A percentile compares a stretch with the other conserved stretches of the same genome.
These are phyloP conservation scores for Vaucheria bursata DNA, from an alignment of 352 stramenopile genomes.

Conservation along the genomic window DNA sequence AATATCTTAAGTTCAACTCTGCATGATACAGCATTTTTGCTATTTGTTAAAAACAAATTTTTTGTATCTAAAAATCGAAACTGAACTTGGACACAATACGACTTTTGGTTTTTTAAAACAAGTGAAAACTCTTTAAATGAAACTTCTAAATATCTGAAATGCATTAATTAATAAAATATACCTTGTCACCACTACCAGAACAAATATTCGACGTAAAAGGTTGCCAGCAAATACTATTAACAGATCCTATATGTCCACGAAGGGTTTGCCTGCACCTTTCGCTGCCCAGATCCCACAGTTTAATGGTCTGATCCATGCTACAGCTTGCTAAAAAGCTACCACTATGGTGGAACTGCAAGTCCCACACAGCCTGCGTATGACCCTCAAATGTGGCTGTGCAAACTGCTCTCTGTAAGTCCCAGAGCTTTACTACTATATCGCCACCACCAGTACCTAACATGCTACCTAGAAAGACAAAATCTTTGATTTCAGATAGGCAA, in stretches of 20 bases:
- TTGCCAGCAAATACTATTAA: slow-evolving; percentile 84
- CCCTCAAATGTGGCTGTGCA: slow-evolving; percentile 77
- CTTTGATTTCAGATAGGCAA: no score
- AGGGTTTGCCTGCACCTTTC: slow-evolving; percentile 79
- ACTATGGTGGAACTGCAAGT: slow-evolving; percentile 78
- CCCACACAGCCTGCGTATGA: slow-evolving; percentile 84
- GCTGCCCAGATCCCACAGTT: slow-evolving; percentile 79
- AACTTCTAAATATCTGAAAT: no score
- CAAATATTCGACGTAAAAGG: slow-evolving; percentile 81
- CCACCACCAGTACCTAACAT: slow-evolving; percentile 78
- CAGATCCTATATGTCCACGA: slow-evolving; percentile 82
- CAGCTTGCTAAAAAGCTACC: slow-evolving; percentile 76
- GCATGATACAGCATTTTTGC: no score
- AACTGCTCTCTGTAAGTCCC: slow-evolving; percentile 72
- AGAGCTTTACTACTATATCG: slow-evolving; percentile 85
- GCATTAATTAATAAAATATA: no score
- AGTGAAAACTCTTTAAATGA: no score
- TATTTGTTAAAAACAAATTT: no score
- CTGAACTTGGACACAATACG: no score
- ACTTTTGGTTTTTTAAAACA: no score
- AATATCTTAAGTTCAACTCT: no score
- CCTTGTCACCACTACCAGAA: slow-evolving; percentile 80
- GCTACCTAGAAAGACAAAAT: no score
- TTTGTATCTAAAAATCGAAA: no score
- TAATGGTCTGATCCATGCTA: slow-evolving; percentile 85